Base-by-base conservation (phyloP, 257 asterid species). In the Jacaranda copaia region DNA sequence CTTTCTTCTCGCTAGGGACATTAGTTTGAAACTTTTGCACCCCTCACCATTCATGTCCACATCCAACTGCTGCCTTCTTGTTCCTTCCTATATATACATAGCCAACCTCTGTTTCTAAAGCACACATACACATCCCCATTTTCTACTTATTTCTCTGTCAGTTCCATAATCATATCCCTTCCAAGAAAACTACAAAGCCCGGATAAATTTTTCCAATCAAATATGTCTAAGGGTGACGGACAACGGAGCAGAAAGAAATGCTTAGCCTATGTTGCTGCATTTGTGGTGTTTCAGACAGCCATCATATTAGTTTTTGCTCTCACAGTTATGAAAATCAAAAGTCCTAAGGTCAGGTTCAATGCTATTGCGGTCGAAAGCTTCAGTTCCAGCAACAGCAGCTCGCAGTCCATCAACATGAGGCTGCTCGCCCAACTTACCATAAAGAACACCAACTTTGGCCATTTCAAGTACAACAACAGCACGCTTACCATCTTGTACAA, bases 371-470 rank as follows among this genome's bases (percentile, higher is more conserved):
- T 79, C 51, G 80, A 74, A 5, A 59, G 59, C 71, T 58, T 80
- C 64, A 36, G 32, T 64, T 73, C 75, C 43, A 20, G 1, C 76
- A 59, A 39, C 76, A 43, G 11, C 75, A 59, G 9, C 65, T 20
- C 78, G 10, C 18, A 75, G 5, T 65, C 83, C 6, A 46, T 66
- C 79, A 45, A 38, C 75, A 56, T 79, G 75, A 59, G 14, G 49
- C 70, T 79, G 53, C 65, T 56, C 3, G 1, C 80, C 3, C 80
- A 80, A n/a, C 8, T 80, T 2, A 4, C 72, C 49, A 43, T 80
- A 0, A 80, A 80, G 6, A 80, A 80, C 77, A 74, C 80, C 19
- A 80, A 80, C 43, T 80, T 80, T 6, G 83, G 83, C 0, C 83
- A 80, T 5, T 80, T 73, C 76, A 80, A 74, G 67, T 80, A 73